Evolutionary conservation across 495 filamentous ascomycete species (phyloP), one percentile per base, ranked within the genome.

Genomic region (Jackrogersella multiformis): DNA sequence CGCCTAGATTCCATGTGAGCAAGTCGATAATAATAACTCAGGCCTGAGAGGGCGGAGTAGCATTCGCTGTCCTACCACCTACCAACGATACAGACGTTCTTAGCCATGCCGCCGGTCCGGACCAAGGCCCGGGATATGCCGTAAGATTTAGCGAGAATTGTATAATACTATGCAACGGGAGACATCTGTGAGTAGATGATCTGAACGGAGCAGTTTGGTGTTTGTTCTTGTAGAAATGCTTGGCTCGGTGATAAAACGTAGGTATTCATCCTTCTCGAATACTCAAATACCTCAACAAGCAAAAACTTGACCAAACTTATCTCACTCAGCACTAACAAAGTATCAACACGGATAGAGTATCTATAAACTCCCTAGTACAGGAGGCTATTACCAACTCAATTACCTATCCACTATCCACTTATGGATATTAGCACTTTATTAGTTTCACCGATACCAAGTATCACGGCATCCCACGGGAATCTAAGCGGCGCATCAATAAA

Each of bases 1-100:
- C 92, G 49, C 93, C 93, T 87, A 76, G 12, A 46, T 52, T 30
- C 4, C 18, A 35, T 54, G 39, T 65, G 28, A 61, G 61, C 10
- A n/a, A 56, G 9, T 35, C 18, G 8, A 15, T 20, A 34, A 30
- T 15, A 5, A 15, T 20, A 34, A 30, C 23, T 28, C 15, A 42
- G 26, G 13, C 8, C 45, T 12, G 23, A 53, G 8, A 42, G 18
- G 36, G n/a, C 18, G 24, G 21, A 46, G 16, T 24, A 28, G 12
- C 5, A 54, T 30, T 34, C 6, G 4, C 9, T 48, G 15, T 57
- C 61, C 56, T 69, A 69, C 66, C 66, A 1, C 61, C 56, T 69
- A 69, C 66, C 66, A 1, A 69, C 51, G 21, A 69, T 61, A 54
- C 66, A 69, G 16, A 69, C 56, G 24, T 35, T 61, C 30, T 65